Evolutionary conservation across 306 rosid genomes (phyloP), one percentile per base, ranked within the genome.

Genomic region (Lathyrus aphaca): DNA sequence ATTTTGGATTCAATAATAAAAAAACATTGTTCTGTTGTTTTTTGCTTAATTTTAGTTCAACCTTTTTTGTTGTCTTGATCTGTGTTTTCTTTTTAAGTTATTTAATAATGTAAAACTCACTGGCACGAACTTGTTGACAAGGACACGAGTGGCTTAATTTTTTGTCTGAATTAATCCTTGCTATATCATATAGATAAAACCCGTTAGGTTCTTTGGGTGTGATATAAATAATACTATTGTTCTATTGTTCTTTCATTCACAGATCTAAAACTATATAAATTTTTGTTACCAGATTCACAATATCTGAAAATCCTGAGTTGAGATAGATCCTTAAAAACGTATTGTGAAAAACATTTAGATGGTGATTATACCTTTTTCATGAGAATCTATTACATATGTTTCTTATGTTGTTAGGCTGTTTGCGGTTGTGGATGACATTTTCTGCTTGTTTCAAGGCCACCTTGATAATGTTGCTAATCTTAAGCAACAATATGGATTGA

Each of bases 381-480:
- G 32, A n/a, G 59, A 65, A 14, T n/a, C 1, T 64, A 40, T 18
- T 55, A 46, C 35, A 30, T 68, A 44, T 50, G 25, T 18, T 46
- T 17, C 5, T 53, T 30, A 18, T 65, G 18, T 74, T 79, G 64
- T 27, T 69, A 91, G 99, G 84, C 80, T 91, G 73, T 95, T 95
- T 72, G 96, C 91, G 16, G 99, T 91, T 39, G 99, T 95, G 95
- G 97, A 95, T 64, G 97, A 91, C 77, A 87, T 95, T 70, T 95
- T 95, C 92, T 95, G 99, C 88, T 66, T 95, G 83, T 95, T 95
- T 80, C 88, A 87, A 84, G 99, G 99, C 74, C 96, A 95, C 80
- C 80, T 91, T 74, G 88, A 86, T 57, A 95, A 95, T 68, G 82
- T 95, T 39, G 95, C 95, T 19, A 70, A 69, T 71, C 97, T 95